Evolutionary conservation across 805 yeast species (phyloP), one percentile per base, ranked within the genome.

Genomic region (Nakazawaea laoshanensis): DNA sequence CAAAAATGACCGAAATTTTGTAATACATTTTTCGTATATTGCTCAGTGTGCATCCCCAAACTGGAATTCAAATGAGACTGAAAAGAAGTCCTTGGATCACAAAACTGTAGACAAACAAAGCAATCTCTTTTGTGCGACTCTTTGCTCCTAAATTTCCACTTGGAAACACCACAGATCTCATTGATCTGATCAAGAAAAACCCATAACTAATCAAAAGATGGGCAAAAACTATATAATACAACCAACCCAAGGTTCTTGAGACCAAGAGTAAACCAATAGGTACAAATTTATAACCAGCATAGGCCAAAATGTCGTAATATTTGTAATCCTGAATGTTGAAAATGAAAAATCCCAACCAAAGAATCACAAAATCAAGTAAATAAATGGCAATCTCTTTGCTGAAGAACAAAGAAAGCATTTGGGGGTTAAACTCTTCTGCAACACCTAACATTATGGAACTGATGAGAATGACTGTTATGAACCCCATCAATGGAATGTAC

Each of bases 401-500:
- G 13, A 95, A 76, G 39, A 88, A 76, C 50, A 77, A 77, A 7
- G 96, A 96, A 42, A 94, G 71, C 46, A 87, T 66, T 51, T 88
- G 88, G 0, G 98, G 98, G 47, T 89, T 95, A 63, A 92, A 92
- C 19, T 77, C 77, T 18, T 95, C 96, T 36, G 77, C 72, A 33
- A 89, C 58, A 8, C 98, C 99, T 38, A 84, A 82, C 42, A 82
- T 69, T 15, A 82, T 68, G 2, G 95, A 89, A 71, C 89, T 77
- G 23, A 85, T 66, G 39, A 92, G 61, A 32, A 89, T 78, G 49
- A 88, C 88, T 1, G 97, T 86, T 31, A 86, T 73, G 47, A 82
- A 72, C 2, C 96, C 84, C 96, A 94, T 92, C 40, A 84, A 58
- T 5, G 99, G 99, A 35, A 92, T 84, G 56, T 92, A 92, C 63